These are phyloP conservation scores for Davidsoniella neocaledoniae DNA, from an alignment of 2,329 filamentous ascomycete genomes.

Conservation along the genomic window DNA sequence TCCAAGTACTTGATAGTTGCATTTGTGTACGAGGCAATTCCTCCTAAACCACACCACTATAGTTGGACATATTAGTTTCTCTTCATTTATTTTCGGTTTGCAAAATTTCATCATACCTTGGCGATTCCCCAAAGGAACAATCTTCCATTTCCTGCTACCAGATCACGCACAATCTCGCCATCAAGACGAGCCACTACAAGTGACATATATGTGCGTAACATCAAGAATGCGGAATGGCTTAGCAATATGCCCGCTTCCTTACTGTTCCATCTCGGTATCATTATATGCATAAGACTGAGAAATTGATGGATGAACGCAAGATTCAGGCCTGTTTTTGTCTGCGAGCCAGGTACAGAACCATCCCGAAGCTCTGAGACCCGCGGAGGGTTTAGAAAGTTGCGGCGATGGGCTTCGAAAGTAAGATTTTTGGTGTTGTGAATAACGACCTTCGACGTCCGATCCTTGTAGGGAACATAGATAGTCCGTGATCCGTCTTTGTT, in stretches of 20 bases:
- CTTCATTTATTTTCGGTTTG: background rate
- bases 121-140: conserved; percentile 74
- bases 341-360: conserved; percentile 63
- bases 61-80: background rate
- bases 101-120: conserved; percentile 36
- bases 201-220: conserved; percentile 86
- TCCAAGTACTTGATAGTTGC: conserved; percentile 98
- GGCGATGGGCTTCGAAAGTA: conserved; percentile 89
- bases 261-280: conserved; percentile 88
- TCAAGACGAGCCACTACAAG: conserved; percentile 84
- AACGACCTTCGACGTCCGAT: conserved; percentile 74
- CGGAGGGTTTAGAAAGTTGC: conserved; percentile 83
- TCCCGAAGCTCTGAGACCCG: conserved; percentile 55
- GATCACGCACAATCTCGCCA: conserved; percentile 86
- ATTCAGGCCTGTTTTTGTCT: conserved; percentile 88
- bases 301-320: conserved; percentile 95
- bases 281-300: conserved; percentile 86
- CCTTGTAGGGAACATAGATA: conserved; percentile 86
- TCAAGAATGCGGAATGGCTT: conserved; percentile 76
- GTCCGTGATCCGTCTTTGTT: conserved; percentile 91
- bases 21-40: conserved; percentile 90
- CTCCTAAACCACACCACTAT: conserved; percentile 81
- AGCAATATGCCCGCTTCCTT: conserved; percentile 86
- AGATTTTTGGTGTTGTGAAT: conserved; percentile 81
- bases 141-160: conserved; percentile 87